Percentiles rank a stretch among this genome's conserved stretches.
Conservation (phyloP, 73 alveolate species). For the Paramecium tetraurelia region DNA sequence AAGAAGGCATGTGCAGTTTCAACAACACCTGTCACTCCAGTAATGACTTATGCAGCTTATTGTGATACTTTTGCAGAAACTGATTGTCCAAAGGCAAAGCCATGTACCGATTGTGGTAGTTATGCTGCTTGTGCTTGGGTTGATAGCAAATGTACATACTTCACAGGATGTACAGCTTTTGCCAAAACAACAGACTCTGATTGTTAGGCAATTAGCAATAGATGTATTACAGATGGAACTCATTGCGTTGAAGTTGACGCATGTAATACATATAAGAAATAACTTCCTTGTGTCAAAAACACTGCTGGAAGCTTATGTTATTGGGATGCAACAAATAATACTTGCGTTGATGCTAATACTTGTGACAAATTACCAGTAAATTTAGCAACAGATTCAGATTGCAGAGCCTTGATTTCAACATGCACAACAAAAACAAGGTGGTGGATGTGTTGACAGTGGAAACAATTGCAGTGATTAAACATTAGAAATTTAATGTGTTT, state of each 20-base stretch:
- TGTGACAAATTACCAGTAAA: neutral
- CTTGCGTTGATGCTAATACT: neutral
- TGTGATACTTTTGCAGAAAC: no score
- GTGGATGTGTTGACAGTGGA: conserved; percentile 30
- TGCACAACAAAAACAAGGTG: neutral
- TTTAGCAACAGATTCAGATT: neutral
- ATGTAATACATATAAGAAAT: neutral
- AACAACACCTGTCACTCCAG: neutral
- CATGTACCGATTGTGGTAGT: no score
- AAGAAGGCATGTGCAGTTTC: neutral
- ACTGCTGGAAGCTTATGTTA: neutral
- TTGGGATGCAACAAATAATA: neutral
- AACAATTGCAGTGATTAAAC: neutral
- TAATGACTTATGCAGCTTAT: no score
- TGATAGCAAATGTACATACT: neutral
- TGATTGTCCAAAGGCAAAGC: no score
- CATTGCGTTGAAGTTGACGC: neutral
- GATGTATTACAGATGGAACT: neutral
- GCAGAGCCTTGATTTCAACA: neutral
- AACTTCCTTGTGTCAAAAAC: neutral
- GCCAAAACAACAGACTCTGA: neutral
- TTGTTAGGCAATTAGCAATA: neutral
- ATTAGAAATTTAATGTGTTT: neutral
- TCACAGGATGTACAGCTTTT: conserved; percentile 13
- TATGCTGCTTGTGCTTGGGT: neutral